These are phyloP conservation scores for Coniochaeta ligniaria DNA, from an alignment of 2,329 filamentous ascomycete species.

Conservation along the genomic window DNA sequence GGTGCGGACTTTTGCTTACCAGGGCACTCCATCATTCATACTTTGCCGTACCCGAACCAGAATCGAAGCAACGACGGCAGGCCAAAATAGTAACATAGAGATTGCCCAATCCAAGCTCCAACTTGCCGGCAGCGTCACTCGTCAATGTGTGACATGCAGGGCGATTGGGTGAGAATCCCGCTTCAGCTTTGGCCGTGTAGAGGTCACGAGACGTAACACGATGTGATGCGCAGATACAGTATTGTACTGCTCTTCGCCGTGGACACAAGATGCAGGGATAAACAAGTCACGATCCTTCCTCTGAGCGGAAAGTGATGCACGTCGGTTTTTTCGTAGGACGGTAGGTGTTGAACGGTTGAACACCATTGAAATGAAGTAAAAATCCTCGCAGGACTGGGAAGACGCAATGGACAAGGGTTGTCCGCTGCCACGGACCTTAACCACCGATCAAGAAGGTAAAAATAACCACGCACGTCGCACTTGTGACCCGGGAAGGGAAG, in stretches of 20 bases:
- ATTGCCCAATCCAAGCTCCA: not conserved
- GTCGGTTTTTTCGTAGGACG: not conserved
- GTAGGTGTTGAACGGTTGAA: not conserved
- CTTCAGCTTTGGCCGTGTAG: not conserved
- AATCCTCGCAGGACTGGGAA: not conserved
- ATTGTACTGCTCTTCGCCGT: not conserved
- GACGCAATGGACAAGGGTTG: not conserved
- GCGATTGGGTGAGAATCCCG: not conserved
- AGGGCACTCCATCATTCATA: not conserved
- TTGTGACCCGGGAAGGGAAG: not conserved
- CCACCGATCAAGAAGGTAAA: not conserved
- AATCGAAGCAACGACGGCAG: not conserved
- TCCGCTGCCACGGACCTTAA: not conserved
- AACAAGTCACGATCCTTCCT: not conserved
- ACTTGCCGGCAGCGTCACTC: not conserved
- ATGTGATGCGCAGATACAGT: not conserved
- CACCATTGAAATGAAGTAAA: not conserved
- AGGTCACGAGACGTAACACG: not conserved
- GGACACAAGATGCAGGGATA: not conserved
- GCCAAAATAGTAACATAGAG: not conserved
- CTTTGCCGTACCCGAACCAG: not conserved
- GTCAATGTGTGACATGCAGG: not conserved
- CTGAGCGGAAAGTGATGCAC: no score
- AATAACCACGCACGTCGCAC: not conserved
- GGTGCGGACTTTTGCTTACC: not conserved